These are phyloP conservation scores for Mucor indicus DNA, from an alignment of 371 early-diverging fungal genomes.

Conservation along the genomic window DNA sequence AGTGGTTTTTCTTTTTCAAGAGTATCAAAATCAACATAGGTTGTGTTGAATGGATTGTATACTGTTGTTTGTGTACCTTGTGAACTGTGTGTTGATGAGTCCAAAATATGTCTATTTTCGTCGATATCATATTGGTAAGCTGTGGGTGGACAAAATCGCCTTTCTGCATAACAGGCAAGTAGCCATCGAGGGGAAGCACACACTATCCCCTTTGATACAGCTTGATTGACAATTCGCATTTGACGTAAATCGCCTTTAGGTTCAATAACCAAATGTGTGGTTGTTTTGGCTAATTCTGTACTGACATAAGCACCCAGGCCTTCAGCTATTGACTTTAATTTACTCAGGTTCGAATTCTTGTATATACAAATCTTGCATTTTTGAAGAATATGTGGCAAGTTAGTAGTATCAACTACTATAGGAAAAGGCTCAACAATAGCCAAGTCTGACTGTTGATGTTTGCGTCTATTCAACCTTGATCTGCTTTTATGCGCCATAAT, in stretches of 20 bases:
- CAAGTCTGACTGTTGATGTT: too few species aligned
- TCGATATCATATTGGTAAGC: background rate
- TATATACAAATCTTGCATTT: background rate
- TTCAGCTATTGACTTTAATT: background rate
- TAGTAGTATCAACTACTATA: background rate
- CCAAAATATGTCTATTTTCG: background rate
- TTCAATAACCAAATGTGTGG: background rate
- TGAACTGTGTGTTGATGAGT: background rate
- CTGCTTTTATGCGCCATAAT: too few species aligned
- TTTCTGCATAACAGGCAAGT: background rate
- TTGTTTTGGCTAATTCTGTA: background rate
- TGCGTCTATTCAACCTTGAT: too few species aligned
- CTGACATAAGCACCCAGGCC: background rate
- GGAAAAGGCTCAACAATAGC: too few species aligned
- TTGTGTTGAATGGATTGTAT: background rate
- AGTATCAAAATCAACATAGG: slow-evolving; percentile 1
- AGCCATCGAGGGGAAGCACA: slow-evolving; percentile 2
- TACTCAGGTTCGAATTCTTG: background rate
- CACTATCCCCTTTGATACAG: background rate
- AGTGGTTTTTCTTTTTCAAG: background rate
- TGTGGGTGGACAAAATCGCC: background rate
- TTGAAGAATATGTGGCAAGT: background rate
- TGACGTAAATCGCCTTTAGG: background rate
- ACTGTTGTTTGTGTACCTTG: background rate
- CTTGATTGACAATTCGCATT: background rate